These are phyloP conservation scores for Tinospora cordifolia DNA, from an alignment of 164 flowering plant genomes.

Conservation along the genomic window DNA sequence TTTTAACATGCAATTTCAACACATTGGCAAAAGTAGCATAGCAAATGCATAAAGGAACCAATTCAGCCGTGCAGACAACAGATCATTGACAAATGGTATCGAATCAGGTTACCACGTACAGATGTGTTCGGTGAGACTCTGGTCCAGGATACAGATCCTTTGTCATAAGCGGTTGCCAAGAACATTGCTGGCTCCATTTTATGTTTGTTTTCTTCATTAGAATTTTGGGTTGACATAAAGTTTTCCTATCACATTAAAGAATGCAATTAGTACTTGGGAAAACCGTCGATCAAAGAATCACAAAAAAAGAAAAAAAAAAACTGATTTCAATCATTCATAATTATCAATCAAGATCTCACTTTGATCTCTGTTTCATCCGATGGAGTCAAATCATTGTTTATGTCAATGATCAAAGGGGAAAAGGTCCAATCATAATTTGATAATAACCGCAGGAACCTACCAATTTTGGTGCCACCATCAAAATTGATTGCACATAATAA, in stretches of 20 bases:
- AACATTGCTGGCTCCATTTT: slow-evolving; percentile 56
- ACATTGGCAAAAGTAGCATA: slow-evolving; percentile 4
- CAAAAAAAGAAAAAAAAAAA: background rate
- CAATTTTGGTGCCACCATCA: slow-evolving; percentile 10
- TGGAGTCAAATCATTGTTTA: slow-evolving; percentile 57
- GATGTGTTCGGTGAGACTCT: slow-evolving; percentile 47
- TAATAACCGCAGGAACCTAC: slow-evolving; percentile 70
- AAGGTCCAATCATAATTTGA: slow-evolving; percentile 85
- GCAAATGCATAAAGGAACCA: background rate
- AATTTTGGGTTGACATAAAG: slow-evolving; percentile 52
- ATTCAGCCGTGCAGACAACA: background rate
- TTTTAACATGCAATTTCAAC: background rate
- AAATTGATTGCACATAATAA: background rate
- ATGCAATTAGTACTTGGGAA: slow-evolving; percentile 9
- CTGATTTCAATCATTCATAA: background rate
- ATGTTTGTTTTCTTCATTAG: slow-evolving; percentile 30
- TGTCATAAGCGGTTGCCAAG: slow-evolving; percentile 84
- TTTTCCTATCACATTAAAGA: slow-evolving; percentile 42
- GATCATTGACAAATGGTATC: background rate
- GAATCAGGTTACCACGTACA: slow-evolving; percentile 33
- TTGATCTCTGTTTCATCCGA: slow-evolving; percentile 59
- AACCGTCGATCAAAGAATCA: background rate
- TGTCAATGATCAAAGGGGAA: slow-evolving; percentile 73
- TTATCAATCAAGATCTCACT: slow-evolving; percentile 34
- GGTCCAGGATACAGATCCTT: slow-evolving; percentile 91